Evolutionary conservation across 2,329 filamentous ascomycete species (phyloP).

Genomic region (Calonectria multiphialidica): DNA sequence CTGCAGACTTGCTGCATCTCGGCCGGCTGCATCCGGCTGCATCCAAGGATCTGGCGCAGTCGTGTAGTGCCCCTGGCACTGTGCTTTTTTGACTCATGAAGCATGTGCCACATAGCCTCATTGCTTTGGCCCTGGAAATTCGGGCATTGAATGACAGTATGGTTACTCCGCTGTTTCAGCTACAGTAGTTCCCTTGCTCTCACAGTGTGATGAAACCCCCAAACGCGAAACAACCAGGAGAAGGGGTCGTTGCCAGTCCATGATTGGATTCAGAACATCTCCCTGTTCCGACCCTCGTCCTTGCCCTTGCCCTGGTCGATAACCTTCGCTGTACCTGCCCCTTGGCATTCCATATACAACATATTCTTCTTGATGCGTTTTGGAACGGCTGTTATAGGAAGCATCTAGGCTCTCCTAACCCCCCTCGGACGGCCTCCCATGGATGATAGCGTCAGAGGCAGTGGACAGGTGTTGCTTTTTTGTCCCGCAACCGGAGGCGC

Average conservation of each 20-base stretch:
- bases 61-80: background rate
- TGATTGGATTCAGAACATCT: conserved; percentile 13
- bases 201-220: conserved; percentile 33
- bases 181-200: conserved; percentile 30
- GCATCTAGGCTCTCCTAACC: background rate
- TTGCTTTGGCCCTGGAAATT: background rate
- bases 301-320: conserved; percentile 1
- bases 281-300: conserved; percentile 14
- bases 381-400: background rate
- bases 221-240: conserved; percentile 37
- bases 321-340: background rate
- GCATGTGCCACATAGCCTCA: conserved; percentile 11
- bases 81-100: background rate
- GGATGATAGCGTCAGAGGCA: background rate
- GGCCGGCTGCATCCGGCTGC: conserved; percentile 1
- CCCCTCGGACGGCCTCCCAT: background rate
- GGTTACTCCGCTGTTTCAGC: conserved; percentile 41
- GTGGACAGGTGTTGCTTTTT: conserved; percentile 22
- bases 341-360: background rate
- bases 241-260: conserved; percentile 12
- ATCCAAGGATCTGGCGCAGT: background rate
- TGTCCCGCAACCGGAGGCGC: conserved; percentile 1
- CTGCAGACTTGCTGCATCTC: background rate
- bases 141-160: conserved; percentile 6
- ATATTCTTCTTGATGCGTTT: background rate